These are phyloP conservation scores for Claviceps lovelessii DNA, from an alignment of 2,329 filamentous ascomycete species.

Conservation along the genomic window DNA sequence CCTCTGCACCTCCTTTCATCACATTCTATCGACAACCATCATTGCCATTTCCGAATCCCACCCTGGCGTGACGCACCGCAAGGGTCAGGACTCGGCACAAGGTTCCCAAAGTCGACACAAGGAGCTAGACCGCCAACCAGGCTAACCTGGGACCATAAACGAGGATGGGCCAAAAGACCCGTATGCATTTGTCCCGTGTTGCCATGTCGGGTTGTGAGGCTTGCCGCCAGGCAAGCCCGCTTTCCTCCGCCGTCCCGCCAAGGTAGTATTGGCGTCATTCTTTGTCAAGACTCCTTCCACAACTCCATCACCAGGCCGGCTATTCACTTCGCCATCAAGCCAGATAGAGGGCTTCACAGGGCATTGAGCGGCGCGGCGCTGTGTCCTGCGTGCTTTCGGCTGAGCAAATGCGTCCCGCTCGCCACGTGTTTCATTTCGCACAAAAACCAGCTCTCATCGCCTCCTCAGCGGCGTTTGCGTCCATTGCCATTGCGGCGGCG, in stretches of 20 bases:
- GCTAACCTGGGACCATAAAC: neutral
- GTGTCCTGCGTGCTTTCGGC: neutral
- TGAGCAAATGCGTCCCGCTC: neutral
- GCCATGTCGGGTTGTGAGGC: conserved; percentile 1
- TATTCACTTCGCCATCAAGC: neutral
- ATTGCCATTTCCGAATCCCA: neutral
- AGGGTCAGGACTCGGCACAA: neutral
- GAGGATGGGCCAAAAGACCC: neutral
- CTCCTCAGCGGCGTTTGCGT: neutral
- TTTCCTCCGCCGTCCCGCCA: neutral
- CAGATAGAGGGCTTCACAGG: neutral
- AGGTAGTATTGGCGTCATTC: neutral
- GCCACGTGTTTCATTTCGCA: neutral
- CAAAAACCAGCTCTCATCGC: neutral
- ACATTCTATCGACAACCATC: neutral
- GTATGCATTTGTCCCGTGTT: conserved; percentile 1
- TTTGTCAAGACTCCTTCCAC: neutral
- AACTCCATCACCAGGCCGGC: neutral
- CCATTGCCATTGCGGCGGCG: neutral
- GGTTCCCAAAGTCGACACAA: neutral
- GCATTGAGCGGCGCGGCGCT: neutral
- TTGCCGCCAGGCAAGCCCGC: neutral
- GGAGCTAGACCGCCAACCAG: neutral
- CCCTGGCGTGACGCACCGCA: conserved; percentile 2
- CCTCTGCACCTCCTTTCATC: neutral